Evolutionary conservation across 192 early-diverging fungal genomes (phyloP), one percentile per base, ranked within the genome.

Genomic region (Chytriomyces sp.): DNA sequence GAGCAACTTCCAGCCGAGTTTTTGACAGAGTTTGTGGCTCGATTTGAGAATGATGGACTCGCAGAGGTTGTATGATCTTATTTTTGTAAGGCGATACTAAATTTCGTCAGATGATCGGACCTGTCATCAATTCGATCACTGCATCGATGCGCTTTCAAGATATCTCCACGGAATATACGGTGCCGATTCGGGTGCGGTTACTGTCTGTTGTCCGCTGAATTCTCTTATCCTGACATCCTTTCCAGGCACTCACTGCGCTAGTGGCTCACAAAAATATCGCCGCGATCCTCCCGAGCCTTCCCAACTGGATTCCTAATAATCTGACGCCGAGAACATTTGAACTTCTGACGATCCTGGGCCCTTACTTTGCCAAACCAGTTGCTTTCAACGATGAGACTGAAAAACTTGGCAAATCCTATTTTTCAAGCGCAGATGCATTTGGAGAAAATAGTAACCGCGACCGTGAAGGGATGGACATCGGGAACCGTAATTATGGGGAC

Each of bases 261-360:
- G 68, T 86, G 5, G 78, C 86, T 0, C 82, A 88, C 61, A 89
- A 90, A 57, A 55, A 75, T 2, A 58, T 89, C 34, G 84, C 89
- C 4, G 70, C 80, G 0, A 64, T 82, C 59, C 75, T 91, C 78
- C 73, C 59, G 12, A 38, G 52, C n/a, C 39, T 75, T 41, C 57
- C 60, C 70, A 82, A 79, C 39, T 92, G 87, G 78, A 82, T 89
- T 64, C 89, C 89, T 8, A 53, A 78, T 4, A 78, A 84, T 65
- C 63, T 75, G 0, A 76, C 76, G 30, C 56, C 56, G 14, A 33
- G 68, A 7, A 81, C 54, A 57, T 72, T 93, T 17, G 91, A 93
- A 65, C 60, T 85, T 3, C 53, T 84, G 10, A 87, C 90, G n/a
- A 74, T 93, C 34, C 78, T 95, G 0, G 93, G 93, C 2, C 91